A percentile compares a stretch with the other conserved stretches of the same genome.
These are phyloP conservation scores for Hypoxylon sp. DNA, from an alignment of 2,329 filamentous ascomycete species.

Conservation along the genomic window DNA sequence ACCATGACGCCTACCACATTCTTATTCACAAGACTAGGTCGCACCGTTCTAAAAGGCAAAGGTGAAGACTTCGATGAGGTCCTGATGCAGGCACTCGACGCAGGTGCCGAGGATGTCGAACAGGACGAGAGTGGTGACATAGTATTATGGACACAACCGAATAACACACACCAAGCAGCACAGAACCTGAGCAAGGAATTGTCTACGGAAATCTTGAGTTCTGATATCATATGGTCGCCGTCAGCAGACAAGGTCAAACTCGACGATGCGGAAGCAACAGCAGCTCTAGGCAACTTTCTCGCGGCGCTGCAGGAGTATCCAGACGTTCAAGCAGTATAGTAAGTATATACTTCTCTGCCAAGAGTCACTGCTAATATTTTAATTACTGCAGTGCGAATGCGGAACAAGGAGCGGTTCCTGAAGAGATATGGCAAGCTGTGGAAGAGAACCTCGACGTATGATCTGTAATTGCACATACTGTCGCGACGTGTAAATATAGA, in stretches of 20 bases:
- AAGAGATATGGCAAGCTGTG: slow-evolving; percentile 64
- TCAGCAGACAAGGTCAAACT: slow-evolving; percentile 78
- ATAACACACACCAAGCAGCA: slow-evolving; percentile 69
- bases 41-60: slow-evolving; percentile 66
- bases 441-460: slow-evolving; percentile 59
- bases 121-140: slow-evolving; percentile 73
- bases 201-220: slow-evolving; percentile 72
- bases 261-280: slow-evolving; percentile 63
- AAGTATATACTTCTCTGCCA: slow-evolving; percentile 5
- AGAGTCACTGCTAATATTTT: slow-evolving; percentile 1
- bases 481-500: no score
- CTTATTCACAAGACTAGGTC: slow-evolving; percentile 84
- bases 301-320: slow-evolving; percentile 70
- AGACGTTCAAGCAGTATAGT: slow-evolving; percentile 80
- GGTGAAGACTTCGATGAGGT: slow-evolving; percentile 71
- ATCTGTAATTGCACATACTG: slow-evolving; percentile 35
- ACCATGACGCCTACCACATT: slow-evolving; percentile 78
- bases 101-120: slow-evolving; percentile 79
- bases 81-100: slow-evolving; percentile 83
- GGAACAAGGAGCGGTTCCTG: slow-evolving; percentile 57
- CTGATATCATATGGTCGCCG: slow-evolving; percentile 85
- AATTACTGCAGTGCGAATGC: slow-evolving; percentile 64
- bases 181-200: slow-evolving; percentile 70
- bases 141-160: slow-evolving; percentile 74
- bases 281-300: slow-evolving; percentile 67